Evolutionary conservation across 1,284 basidiomycete genomes (phyloP).

Genomic region (Pseudozyma thailandica): DNA sequence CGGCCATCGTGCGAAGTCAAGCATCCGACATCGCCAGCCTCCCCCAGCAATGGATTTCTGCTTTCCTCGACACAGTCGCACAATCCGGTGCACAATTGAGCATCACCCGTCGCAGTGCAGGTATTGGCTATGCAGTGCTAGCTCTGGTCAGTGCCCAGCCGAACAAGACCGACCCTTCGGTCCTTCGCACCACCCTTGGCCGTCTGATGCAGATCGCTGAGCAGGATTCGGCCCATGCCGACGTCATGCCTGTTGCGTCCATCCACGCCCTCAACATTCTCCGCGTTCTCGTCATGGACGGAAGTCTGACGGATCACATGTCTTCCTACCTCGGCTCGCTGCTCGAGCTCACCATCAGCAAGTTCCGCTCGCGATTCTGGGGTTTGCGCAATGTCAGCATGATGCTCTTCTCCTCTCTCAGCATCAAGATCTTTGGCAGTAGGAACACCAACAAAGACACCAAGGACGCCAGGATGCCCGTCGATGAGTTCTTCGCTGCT

Average conservation of each 20-base stretch:
- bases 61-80: constrained; percentile 52
- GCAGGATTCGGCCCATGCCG: constrained; percentile 18
- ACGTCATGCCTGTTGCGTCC: constrained; percentile 38
- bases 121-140: constrained; percentile 67
- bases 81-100: constrained; percentile 55
- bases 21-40: constrained; percentile 49
- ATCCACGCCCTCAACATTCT: constrained; percentile 68
- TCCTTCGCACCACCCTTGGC: constrained; percentile 32
- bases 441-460: constrained; percentile 50
- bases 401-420: constrained; percentile 67
- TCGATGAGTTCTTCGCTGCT: constrained; percentile 52
- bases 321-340: constrained; percentile 55
- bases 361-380: constrained; percentile 67
- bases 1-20: constrained; percentile 50
- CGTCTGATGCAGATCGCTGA: constrained; percentile 43
- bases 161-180: constrained; percentile 28
- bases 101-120: constrained; percentile 68
- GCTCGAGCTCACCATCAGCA: constrained; percentile 63
- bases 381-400: constrained; percentile 68
- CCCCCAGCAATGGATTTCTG: constrained; percentile 64
- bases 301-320: constrained; percentile 49
- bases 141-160: constrained; percentile 63
- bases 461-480: constrained; percentile 38
- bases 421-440: constrained; percentile 61
- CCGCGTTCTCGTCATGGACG: constrained; percentile 62